Evolutionary conservation across 257 asterid species (phyloP).

Genomic region (Solanum chiquidenum): DNA sequence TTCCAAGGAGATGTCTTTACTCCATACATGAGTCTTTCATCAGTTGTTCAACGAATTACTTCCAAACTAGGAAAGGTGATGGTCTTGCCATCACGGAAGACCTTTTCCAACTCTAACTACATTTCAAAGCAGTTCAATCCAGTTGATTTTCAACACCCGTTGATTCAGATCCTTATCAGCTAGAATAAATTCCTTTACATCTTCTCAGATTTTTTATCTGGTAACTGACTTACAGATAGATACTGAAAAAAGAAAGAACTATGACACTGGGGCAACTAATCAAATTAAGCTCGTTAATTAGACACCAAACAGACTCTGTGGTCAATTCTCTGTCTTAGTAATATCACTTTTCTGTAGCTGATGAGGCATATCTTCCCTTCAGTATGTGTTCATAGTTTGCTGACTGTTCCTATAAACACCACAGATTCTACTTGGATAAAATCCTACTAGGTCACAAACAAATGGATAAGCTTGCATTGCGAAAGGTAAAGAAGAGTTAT

Average conservation of each 20-base stretch:
- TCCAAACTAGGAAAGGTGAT: neutral
- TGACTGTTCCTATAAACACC: neutral
- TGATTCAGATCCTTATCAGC: neutral
- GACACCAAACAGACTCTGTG: neutral
- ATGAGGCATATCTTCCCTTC: neutral
- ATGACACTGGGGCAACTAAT: neutral
- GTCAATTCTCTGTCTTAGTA: neutral
- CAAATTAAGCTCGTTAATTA: neutral
- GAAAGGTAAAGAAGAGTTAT: constrained; percentile 7
- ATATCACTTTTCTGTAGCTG: neutral
- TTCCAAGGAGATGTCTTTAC: neutral
- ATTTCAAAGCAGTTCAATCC: neutral
- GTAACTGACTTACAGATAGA: neutral
- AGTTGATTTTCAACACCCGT: neutral
- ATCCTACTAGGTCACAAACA: neutral
- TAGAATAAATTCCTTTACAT: neutral
- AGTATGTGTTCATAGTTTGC: neutral
- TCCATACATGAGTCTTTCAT: neutral
- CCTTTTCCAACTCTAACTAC: neutral
- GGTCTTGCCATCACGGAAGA: neutral
- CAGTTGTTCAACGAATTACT: neutral
- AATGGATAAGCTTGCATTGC: neutral
- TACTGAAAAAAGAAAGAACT: neutral
- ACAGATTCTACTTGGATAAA: neutral
- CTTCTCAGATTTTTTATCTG: neutral